Evolutionary conservation across 106 monocot genomes (phyloP), one percentile per base, ranked within the genome.

Genomic region (Dioscorea zingiberensis): DNA sequence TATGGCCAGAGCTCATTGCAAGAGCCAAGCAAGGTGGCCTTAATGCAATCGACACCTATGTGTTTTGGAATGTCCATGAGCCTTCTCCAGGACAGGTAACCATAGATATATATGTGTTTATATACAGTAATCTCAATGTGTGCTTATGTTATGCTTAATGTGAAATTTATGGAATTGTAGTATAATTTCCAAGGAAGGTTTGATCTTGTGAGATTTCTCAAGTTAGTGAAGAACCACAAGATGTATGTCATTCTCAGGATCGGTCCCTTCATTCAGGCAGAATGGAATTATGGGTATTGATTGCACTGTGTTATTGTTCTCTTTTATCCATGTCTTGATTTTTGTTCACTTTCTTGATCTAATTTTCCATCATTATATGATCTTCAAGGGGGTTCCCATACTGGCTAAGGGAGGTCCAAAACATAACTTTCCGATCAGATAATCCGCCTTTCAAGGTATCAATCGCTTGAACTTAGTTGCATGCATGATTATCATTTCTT

Each of bases 241-340:
- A 66, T 94, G 83, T 89, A 68, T 38, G 83, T 64, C 7, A 81
- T 70, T 13, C 81, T 94, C 21, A 55, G 94, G 65, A 72, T 94
- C 16, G 94, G 94, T 16, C 94, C 94, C 55, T 94, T 89, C 81
- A 87, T 94, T 69, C 80, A 89, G 51, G 85, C 81, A 8, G 89
- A 89, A 78, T 94, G 93, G 93, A 88, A 82, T 55, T 73, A 78
- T 72, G 93, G 87, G 85, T 88, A 62, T 19, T 57, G 53, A 4
- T 16, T 25, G 25, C n/a, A 60, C 8, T 30, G 6, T 17, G 6
- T 13, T 60, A 15, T 18, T 51, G 7, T 28, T 60, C 7, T 27
- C 11, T 21, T 23, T 22, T 25, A 21, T 44, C 4, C 58, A n/a
- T 44, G 17, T 44, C 17, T 57, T 1, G 21, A 63, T 22, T 45